phyloP scores from a whole-genome alignment of 495 filamentous ascomycete species.

The Lasiosphaeriaceae sp. region DNA sequence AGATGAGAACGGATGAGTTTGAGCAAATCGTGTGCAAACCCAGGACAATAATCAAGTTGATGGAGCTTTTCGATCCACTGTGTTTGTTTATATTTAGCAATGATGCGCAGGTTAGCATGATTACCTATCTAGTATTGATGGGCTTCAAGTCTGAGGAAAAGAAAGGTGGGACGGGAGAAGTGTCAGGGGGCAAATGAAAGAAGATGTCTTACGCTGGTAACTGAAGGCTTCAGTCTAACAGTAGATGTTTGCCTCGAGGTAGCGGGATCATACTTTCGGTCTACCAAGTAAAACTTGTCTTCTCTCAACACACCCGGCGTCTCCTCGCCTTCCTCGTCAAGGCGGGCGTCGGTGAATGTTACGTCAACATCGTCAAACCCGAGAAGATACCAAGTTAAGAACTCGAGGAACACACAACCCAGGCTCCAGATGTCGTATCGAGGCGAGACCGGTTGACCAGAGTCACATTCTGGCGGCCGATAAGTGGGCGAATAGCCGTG shows the following conservation, averaged over 20 bases:
- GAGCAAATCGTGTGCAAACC: background rate
- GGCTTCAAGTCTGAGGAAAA: no score
- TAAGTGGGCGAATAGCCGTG: background rate
- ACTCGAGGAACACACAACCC: constrained; percentile 19
- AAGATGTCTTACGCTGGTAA: background rate
- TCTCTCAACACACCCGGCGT: background rate
- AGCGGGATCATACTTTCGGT: background rate
- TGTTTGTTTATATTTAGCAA: no score
- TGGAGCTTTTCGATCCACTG: background rate
- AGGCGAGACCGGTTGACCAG: background rate
- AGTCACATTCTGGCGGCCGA: constrained; percentile 2
- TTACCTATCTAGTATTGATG: no score
- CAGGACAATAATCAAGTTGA: background rate
- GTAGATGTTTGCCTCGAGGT: background rate
- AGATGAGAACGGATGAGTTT: background rate
- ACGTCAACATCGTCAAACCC: background rate
- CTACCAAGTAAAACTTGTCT: background rate
- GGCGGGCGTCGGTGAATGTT: background rate
- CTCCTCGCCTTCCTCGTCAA: background rate
- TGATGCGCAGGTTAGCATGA: no score
- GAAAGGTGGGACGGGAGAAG: background rate
- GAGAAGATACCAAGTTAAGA: constrained; percentile 13
- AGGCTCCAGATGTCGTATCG: constrained; percentile 24
- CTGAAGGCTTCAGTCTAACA: background rate
- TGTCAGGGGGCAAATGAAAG: background rate